These are phyloP conservation scores for Paragyromitra xinjiangensis DNA, from an alignment of 495 filamentous ascomycete genomes.

Conservation along the genomic window DNA sequence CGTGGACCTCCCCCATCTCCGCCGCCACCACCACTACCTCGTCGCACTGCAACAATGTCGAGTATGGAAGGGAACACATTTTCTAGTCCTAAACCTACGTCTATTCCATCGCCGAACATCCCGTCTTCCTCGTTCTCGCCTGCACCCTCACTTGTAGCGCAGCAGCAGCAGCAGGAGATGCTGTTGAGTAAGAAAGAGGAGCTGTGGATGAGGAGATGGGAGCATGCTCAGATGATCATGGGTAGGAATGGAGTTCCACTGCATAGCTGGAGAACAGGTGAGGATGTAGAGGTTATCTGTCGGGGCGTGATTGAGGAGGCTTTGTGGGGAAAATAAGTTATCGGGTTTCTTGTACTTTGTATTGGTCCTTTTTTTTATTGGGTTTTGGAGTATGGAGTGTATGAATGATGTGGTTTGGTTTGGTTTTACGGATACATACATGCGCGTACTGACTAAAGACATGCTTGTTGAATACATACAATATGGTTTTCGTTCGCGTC, in stretches of 20 bases:
- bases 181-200: conserved; percentile 78
- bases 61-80: neutral
- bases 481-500: neutral
- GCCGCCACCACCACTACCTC: conserved; percentile 34
- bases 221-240: conserved; percentile 74
- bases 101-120: neutral
- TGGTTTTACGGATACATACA: neutral
- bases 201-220: conserved; percentile 82
- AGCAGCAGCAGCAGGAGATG: conserved; percentile 35
- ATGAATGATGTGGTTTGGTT: neutral
- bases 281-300: conserved; percentile 74
- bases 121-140: conserved; percentile 40
- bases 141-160: neutral
- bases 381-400: neutral
- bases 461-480: neutral
- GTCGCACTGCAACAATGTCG: conserved; percentile 15
- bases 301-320: conserved; percentile 62
- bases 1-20: conserved; percentile 20
- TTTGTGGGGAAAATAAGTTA: conserved; percentile 32
- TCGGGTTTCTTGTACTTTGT: neutral
- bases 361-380: neutral
- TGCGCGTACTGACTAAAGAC: neutral
- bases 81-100: neutral
- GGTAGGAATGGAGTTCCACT: conserved; percentile 74
- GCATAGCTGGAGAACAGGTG: conserved; percentile 83